Evolutionary conservation across 164 flowering plant species (phyloP).

Genomic region (Pachysandra terminalis): DNA sequence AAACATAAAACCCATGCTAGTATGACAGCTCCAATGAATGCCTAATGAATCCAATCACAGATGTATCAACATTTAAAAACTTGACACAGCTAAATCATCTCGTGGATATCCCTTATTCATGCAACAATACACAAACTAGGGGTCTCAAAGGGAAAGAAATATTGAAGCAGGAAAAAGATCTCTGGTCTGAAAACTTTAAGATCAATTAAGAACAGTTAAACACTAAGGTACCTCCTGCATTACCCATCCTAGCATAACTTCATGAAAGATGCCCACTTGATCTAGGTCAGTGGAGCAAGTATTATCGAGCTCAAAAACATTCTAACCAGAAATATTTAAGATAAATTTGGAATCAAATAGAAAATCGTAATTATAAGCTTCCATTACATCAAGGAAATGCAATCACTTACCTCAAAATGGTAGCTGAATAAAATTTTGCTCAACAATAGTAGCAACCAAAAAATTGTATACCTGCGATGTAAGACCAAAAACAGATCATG

Average conservation of each 20-base stretch:
- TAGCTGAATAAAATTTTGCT: conserved; percentile 86
- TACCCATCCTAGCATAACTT: not conserved
- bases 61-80: too few relatives aligned
- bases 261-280: not conserved
- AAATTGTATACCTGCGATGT: conserved; percentile 63
- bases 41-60: too few relatives aligned
- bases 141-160: too few relatives aligned
- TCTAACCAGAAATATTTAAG: not conserved
- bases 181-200: not conserved
- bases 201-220: not conserved
- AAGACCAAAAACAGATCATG: conserved; percentile 8
- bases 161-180: too few relatives aligned
- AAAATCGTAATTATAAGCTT: not conserved
- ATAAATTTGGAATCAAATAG: not conserved
- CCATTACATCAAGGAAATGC: not conserved
- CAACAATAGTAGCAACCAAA: conserved; percentile 68
- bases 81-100: too few relatives aligned
- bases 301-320: not conserved
- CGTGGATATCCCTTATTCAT: too few relatives aligned
- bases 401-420: conserved; percentile 59
- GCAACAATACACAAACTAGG: too few relatives aligned
- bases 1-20: too few relatives aligned
- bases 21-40: too few relatives aligned
- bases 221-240: not conserved
- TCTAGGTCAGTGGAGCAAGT: not conserved